Base-by-base conservation (phyloP, 345 rosid species). In the Eutrema japonicum region DNA sequence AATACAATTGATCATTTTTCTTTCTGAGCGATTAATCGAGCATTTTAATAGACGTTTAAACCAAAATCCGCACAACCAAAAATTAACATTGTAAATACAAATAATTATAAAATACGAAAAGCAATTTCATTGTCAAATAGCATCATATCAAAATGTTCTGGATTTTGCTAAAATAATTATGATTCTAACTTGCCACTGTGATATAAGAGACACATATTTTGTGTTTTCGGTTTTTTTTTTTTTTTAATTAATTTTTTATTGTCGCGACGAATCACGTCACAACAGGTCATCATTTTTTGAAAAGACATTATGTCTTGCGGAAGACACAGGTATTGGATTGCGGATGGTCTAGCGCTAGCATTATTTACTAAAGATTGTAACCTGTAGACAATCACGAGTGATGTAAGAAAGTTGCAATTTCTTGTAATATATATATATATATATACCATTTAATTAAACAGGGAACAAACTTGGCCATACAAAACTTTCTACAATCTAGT, bases 401-500 rank as follows among this genome's bases (percentile, higher is more conserved):
- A 13, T 36, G 27, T 53, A 43, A 57, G 37, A 52, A 32, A 60
- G 26, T 38, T 49, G 18, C 59, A 51, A n/a, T 22, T 42, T 41
- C 42, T 41, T 33, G 35, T 36, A 52, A 52, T 22, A 72, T 63
- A 55, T 36, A 8, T 36, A 7, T 32, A 42, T 1, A 63, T 9
- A n/a, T 16, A 16, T 16, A 72, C 6, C 45, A 53, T 16, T 22
- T 47, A 48, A 16, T 16, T 16, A 57, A 65, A 66, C 18, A n/a
- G 1, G 45, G 56, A 29, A 47, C n/a, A 66, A 43, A 26, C 10
- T 73, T 52, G 55, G 64, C 47, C 18, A 36, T 26, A 45, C 37
- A 53, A 64, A 10, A 55, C 2, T 38, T 74, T 18, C 26, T 66
- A 48, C 32, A 56, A 55, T 45, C 37, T 5, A 37, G 66, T 47